A percentile compares a stretch with the other conserved stretches of the same genome.
Conservation (phyloP, 2,329 filamentous ascomycete genomes). For the Gnomoniopsis sp. region DNA sequence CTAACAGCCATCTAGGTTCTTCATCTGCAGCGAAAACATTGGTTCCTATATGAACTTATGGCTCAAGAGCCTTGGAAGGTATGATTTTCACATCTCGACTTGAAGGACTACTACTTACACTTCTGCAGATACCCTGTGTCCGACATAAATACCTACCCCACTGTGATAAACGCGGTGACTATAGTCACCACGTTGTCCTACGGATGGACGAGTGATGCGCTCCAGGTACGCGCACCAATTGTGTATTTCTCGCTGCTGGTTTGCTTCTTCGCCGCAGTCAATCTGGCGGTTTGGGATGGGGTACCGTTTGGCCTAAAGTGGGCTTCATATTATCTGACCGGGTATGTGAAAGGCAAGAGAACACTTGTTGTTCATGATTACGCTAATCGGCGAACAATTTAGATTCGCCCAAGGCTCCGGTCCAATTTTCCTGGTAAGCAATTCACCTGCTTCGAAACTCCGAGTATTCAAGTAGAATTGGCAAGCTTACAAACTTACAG, state of each 20-base stretch:
- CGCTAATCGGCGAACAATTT: background rate
- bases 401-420: constrained; percentile 24
- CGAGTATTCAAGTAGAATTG: background rate
- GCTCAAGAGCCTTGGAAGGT: constrained; percentile 21
- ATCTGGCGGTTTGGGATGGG: constrained; percentile 25
- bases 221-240: constrained; percentile 24
- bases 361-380: background rate
- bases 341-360: constrained; percentile 1
- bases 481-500: background rate
- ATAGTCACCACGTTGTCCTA: constrained; percentile 26
- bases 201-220: constrained; percentile 26
- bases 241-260: constrained; percentile 25
- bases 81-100: background rate
- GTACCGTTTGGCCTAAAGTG: constrained; percentile 25
- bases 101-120: background rate
- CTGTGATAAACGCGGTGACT: constrained; percentile 25
- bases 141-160: constrained; percentile 30
- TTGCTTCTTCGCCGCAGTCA: constrained; percentile 25
- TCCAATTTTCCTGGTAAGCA: constrained; percentile 22
- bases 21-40: constrained; percentile 26
- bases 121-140: constrained; percentile 23
- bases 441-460: background rate
- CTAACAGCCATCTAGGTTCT: constrained; percentile 19
- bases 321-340: constrained; percentile 25
- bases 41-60: constrained; percentile 26